Evolutionary conservation across 805 yeast species (phyloP).

Genomic region (Candida palmyrensis): DNA sequence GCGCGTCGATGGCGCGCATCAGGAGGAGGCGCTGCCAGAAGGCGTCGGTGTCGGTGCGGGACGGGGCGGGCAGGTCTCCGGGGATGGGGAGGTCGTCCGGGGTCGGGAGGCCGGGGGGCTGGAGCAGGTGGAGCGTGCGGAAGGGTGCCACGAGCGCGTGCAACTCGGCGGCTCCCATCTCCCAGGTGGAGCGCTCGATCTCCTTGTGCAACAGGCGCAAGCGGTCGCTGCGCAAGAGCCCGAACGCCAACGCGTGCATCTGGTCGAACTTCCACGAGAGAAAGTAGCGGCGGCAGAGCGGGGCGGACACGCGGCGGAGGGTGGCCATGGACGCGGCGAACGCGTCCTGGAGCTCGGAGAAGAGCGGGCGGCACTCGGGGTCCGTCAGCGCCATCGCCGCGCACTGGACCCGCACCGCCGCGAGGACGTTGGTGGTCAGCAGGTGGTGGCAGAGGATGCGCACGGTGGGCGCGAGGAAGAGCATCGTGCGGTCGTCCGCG

Average conservation of each 20-base stretch:
- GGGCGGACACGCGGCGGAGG: too few species aligned
- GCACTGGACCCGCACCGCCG: not conserved
- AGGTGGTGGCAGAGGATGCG: not conserved
- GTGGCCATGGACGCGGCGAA: not conserved
- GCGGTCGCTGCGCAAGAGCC: not conserved
- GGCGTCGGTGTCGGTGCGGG: too few species aligned
- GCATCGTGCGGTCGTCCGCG: too few species aligned
- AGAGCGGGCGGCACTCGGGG: too few species aligned
- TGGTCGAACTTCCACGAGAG: not conserved
- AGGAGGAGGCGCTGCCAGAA: not conserved
- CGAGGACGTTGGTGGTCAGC: not conserved
- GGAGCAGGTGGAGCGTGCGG: too few species aligned
- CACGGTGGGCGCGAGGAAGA: too few species aligned
- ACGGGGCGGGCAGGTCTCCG: too few species aligned
- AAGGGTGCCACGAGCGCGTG: too few species aligned
- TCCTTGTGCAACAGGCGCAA: slow-evolving; percentile 1
- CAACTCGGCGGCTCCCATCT: too few species aligned
- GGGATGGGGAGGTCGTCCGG: not conserved
- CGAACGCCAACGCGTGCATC: slow-evolving; percentile 1
- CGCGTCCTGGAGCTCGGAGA: not conserved
- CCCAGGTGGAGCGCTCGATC: too few species aligned
- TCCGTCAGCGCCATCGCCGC: too few species aligned
- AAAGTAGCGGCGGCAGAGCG: not conserved
- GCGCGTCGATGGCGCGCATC: not conserved
- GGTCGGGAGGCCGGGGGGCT: too few species aligned